phyloP scores from a whole-genome alignment of 176 grass and related monocot genomes.

The Oryza brachyantha region DNA sequence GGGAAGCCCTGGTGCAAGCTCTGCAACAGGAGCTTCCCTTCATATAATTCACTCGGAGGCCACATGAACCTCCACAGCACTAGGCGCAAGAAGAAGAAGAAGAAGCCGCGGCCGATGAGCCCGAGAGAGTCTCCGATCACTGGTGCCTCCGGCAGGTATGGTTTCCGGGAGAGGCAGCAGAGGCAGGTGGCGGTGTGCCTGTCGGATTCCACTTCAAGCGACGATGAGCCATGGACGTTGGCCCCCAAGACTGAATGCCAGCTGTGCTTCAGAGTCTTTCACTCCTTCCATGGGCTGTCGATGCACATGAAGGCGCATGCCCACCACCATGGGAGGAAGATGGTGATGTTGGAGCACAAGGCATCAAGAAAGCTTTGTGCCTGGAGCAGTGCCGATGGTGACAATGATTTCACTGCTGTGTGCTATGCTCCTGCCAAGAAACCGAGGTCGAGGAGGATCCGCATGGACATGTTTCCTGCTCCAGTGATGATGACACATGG shows the following conservation, averaged over 20 bases:
- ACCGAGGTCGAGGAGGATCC: background rate
- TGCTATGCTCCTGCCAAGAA: conserved; percentile 7
- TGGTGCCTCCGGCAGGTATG: background rate
- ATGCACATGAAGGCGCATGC: conserved; percentile 30
- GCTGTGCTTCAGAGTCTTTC: conserved; percentile 34
- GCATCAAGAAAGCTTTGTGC: background rate
- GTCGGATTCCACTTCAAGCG: conserved; percentile 19
- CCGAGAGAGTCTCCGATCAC: background rate
- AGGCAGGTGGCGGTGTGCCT: background rate
- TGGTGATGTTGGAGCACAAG: background rate
- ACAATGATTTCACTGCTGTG: background rate
- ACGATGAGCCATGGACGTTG: conserved; percentile 12
- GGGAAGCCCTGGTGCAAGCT: conserved; percentile 39
- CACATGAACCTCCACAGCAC: conserved; percentile 34
- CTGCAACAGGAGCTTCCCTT: conserved; percentile 48
- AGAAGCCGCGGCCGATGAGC: background rate
- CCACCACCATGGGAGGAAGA: background rate
- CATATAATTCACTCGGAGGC: conserved; percentile 27
- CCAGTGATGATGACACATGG: conserved; percentile 22
- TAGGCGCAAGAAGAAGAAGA: conserved; percentile 22
- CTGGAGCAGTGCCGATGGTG: background rate
- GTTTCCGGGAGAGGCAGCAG: conserved; percentile 20
- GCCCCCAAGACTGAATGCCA: conserved; percentile 33
- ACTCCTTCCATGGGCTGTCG: conserved; percentile 2
- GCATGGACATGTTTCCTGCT: background rate